phyloP scores from a whole-genome alignment of 1,284 basidiomycete species.

The Ganoderma leucocontextum region DNA sequence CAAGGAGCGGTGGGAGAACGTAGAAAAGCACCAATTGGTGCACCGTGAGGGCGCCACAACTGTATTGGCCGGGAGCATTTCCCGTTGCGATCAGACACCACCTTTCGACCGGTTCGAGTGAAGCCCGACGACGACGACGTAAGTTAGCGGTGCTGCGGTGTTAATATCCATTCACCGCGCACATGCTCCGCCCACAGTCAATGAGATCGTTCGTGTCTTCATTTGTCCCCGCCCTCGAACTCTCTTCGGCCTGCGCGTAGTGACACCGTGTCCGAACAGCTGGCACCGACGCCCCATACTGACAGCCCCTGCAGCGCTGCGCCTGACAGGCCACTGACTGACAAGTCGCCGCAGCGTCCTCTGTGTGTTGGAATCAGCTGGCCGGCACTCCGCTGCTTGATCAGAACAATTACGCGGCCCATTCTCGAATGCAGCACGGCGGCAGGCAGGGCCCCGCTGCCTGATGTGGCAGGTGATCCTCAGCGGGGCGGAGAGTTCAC shows the following conservation, averaged over 20 bases:
- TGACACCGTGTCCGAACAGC: background rate
- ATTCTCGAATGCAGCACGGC: conserved; percentile 27
- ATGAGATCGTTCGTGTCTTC: conserved; percentile 7
- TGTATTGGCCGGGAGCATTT: conserved; percentile 28
- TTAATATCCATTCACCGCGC: background rate
- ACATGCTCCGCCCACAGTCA: conserved; percentile 7
- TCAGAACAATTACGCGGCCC: conserved; percentile 24
- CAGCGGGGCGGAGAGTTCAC: conserved; percentile 33
- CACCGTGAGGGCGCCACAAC: conserved; percentile 11
- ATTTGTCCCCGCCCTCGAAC: conserved; percentile 6
- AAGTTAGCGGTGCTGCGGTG: conserved; percentile 21
- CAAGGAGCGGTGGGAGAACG: conserved; percentile 18
- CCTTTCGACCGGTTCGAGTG: conserved; percentile 17
- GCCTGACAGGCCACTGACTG: conserved; percentile 17
- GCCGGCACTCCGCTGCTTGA: conserved; percentile 7
- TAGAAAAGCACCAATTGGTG: conserved; percentile 15
- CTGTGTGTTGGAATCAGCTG: conserved; percentile 2
- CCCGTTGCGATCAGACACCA: conserved; percentile 19
- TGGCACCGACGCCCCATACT: background rate
- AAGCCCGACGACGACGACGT: conserved; percentile 20
- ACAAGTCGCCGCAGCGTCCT: conserved; percentile 20
- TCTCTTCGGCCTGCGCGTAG: background rate
- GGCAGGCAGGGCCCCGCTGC: conserved; percentile 17
- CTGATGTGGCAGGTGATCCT: conserved; percentile 27
- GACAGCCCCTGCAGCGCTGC: conserved; percentile 1